phyloP scores from a whole-genome alignment of 1,284 basidiomycete genomes.

The Fomitopsis palustris region DNA sequence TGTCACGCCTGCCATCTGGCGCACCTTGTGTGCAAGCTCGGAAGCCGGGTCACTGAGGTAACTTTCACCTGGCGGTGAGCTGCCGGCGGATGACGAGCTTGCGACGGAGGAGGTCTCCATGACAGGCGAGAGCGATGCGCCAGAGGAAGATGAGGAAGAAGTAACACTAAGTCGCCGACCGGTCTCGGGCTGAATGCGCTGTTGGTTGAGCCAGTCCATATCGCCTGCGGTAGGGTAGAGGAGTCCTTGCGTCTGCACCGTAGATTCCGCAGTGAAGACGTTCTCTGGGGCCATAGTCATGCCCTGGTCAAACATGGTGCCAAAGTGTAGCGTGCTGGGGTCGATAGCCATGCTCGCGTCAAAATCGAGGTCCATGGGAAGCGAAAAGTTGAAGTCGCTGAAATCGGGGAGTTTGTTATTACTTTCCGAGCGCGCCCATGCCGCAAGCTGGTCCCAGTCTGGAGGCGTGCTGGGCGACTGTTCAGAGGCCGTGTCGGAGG shows the following conservation, averaged over 20 bases:
- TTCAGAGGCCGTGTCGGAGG: constrained; percentile 11
- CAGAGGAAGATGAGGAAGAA: constrained; percentile 50
- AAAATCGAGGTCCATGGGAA: constrained; percentile 53
- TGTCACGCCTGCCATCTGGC: constrained; percentile 57
- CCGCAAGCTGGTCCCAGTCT: constrained; percentile 51
- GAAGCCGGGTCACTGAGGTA: constrained; percentile 39
- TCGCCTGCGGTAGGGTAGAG: constrained; percentile 19
- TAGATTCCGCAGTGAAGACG: constrained; percentile 13
- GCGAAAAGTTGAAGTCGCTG: constrained; percentile 41
- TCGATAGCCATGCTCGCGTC: constrained; percentile 50
- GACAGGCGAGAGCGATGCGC: constrained; percentile 46
- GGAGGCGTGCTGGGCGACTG: constrained; percentile 29
- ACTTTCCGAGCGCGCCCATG: constrained; percentile 38
- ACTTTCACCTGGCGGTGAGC: constrained; percentile 23
- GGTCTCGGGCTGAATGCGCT: constrained; percentile 16
- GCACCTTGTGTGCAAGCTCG: constrained; percentile 55
- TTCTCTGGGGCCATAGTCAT: constrained; percentile 11
- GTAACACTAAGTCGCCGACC: constrained; percentile 38
- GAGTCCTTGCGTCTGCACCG: constrained; percentile 11
- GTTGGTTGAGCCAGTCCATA: constrained; percentile 13
- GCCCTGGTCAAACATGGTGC: constrained; percentile 29
- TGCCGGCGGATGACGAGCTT: constrained; percentile 6
- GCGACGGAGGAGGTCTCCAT: constrained; percentile 29
- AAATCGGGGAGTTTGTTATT: constrained; percentile 37
- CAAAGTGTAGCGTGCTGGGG: constrained; percentile 58